These are phyloP conservation scores for Pelargonium citronellum DNA, from an alignment of 441 rosid genomes.

Conservation along the genomic window DNA sequence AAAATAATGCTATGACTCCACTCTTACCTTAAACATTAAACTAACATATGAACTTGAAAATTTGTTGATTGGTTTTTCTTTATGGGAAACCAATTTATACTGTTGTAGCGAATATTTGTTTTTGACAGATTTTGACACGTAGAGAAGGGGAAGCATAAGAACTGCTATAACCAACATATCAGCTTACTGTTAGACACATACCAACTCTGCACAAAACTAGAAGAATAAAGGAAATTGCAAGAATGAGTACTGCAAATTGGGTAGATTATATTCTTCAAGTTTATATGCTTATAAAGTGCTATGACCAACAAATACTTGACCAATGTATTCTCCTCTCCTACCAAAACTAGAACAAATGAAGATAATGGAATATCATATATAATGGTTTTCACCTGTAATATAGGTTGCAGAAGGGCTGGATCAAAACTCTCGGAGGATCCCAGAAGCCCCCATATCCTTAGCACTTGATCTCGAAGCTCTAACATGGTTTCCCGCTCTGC, in stretches of 20 bases:
- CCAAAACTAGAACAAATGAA: not conserved
- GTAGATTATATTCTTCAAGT: not conserved
- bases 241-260: not conserved
- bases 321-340: not conserved
- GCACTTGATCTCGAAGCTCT: slow-evolving; percentile 68
- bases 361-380: not conserved
- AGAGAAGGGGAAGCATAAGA: too few species aligned
- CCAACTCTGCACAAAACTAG: not conserved
- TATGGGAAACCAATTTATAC: too few species aligned
- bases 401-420: slow-evolving; percentile 66
- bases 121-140: too few species aligned
- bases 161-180: too few species aligned
- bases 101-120: too few species aligned
- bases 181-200: too few species aligned
- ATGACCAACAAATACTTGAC: not conserved
- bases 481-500: slow-evolving; percentile 50
- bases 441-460: slow-evolving; percentile 74
- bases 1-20: too few species aligned
- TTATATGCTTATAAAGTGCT: not conserved
- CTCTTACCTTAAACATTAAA: too few species aligned
- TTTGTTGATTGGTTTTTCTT: too few species aligned
- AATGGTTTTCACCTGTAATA: slow-evolving; percentile 54
- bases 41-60: too few species aligned
- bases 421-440: slow-evolving; percentile 73
- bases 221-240: not conserved